Evolutionary conservation across 768 basidiomycete species (phyloP).

Genomic region (Tulasnella sp.): DNA sequence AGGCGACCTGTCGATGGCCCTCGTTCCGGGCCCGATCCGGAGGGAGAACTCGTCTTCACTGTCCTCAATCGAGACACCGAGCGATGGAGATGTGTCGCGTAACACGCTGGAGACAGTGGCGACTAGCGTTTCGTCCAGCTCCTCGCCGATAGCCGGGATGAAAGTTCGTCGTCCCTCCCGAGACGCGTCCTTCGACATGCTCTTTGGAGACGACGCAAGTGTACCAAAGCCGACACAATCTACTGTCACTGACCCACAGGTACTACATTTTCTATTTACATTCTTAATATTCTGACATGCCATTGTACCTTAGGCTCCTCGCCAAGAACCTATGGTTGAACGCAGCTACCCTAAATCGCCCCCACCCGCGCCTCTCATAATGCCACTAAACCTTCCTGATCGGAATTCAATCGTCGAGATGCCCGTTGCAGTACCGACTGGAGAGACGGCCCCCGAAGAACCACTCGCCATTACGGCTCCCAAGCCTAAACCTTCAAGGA

Average conservation of each 20-base stretch:
- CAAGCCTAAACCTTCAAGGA: background rate
- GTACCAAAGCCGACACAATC: background rate
- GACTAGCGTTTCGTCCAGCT: background rate
- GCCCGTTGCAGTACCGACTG: background rate
- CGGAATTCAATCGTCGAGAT: background rate
- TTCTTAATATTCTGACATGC: background rate
- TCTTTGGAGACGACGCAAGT: background rate
- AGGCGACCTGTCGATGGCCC: background rate
- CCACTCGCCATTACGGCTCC: background rate
- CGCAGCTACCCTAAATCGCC: background rate
- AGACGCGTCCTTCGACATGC: background rate
- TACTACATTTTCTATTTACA: background rate
- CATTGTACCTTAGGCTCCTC: background rate
- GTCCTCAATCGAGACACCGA: background rate
- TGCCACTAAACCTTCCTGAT: background rate
- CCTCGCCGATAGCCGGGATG: background rate
- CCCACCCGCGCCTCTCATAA: constrained; percentile 4
- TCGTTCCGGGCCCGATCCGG: background rate
- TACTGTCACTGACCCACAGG: background rate
- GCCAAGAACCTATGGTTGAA: background rate
- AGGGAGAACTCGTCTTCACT: background rate
- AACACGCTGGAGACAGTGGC: background rate
- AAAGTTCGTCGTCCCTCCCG: background rate
- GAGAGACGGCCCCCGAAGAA: background rate
- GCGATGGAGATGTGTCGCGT: background rate